These are phyloP conservation scores for Guadua angustifolia DNA, from an alignment of 176 grass and related monocot genomes.

Conservation along the genomic window DNA sequence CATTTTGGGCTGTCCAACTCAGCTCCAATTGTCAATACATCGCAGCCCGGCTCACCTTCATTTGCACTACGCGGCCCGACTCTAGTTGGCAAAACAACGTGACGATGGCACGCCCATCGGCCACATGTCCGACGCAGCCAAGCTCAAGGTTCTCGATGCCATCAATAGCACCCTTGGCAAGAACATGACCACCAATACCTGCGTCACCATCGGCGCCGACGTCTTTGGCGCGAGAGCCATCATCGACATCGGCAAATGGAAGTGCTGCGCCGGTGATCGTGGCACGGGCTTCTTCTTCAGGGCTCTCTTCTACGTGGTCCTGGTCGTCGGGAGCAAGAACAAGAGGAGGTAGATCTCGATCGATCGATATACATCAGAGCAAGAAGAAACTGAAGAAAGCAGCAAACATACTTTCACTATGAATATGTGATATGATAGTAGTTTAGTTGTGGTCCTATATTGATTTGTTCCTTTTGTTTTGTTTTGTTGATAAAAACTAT, in stretches of 20 bases:
- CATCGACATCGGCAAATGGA: constrained; percentile 72
- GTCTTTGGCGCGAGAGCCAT: no score
- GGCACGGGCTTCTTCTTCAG: constrained; percentile 68
- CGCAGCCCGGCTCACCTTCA: no score
- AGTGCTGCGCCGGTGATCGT: constrained; percentile 67
- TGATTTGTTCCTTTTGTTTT: not conserved
- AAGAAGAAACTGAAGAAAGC: not conserved
- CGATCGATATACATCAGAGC: not conserved
- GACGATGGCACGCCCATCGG: constrained; percentile 63
- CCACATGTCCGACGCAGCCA: constrained; percentile 34
- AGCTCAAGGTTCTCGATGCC: constrained; percentile 60
- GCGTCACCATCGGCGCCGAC: constrained; percentile 69
- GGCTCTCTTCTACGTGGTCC: constrained; percentile 60
- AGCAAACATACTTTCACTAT: not conserved
- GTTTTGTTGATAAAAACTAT: not conserved
- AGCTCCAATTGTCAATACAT: no score
- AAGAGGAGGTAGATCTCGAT: constrained; percentile 44
- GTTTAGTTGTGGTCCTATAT: not conserved
- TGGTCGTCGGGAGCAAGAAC: constrained; percentile 71
- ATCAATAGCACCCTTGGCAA: constrained; percentile 49
- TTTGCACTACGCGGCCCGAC: no score
- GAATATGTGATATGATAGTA: not conserved
- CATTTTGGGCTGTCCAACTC: no score
- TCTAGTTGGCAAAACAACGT: no score
- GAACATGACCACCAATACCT: constrained; percentile 40